Base-by-base conservation (phyloP, 495 filamentous ascomycete species). In the Lichina pygmaea region DNA sequence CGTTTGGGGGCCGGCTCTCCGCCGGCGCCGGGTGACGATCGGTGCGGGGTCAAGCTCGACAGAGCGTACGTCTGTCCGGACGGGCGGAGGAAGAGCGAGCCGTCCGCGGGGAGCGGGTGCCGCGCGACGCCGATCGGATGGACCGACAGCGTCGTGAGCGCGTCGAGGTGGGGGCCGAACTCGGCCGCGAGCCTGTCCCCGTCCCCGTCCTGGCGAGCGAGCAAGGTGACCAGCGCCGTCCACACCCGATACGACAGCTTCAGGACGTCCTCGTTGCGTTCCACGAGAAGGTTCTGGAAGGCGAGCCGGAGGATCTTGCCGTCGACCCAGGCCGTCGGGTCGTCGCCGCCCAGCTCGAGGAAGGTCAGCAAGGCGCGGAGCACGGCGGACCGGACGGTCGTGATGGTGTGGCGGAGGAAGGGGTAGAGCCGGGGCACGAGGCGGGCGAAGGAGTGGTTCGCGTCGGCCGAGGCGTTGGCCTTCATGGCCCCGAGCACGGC, bases 351-450 rank as follows among this genome's bases (percentile, higher is more conserved):
- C 15, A 97, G 77, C 51, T 79, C 75, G 48, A 91, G 66, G 59
- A 97, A 97, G 0, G 86, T 95, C 55, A 86, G 73, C 10, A 97
- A 68, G 44, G 89, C 89, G 43, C 92, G 76, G 11, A 97, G 67
- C 16, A 95, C 91, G 6, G 89, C 89, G 37, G 82, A 78, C 33
- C 89, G 80, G 43, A 97, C 89, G 47, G 76, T 91, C 7, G 83
- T 93, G 53, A 97, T 95, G 8, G 91, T 95, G 57, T 97, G 89
- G 34, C 89, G 78, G 24, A 97, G 63, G 64, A 97, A 97, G 2
- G 89, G 86, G 54, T 93, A 97, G 24, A 97, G 72, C 43, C 89
- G 73, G 40, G 89, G 89, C 24, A 97, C 91, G 39, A 97, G 67
- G 48, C 83, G 72, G 6, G 79, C 78, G 58, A 97, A 97, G 40